Percentiles rank a stretch among this genome's conserved stretches.
These are phyloP conservation scores for Litsea cubeba DNA, from an alignment of 164 flowering plant genomes.

Conservation along the genomic window DNA sequence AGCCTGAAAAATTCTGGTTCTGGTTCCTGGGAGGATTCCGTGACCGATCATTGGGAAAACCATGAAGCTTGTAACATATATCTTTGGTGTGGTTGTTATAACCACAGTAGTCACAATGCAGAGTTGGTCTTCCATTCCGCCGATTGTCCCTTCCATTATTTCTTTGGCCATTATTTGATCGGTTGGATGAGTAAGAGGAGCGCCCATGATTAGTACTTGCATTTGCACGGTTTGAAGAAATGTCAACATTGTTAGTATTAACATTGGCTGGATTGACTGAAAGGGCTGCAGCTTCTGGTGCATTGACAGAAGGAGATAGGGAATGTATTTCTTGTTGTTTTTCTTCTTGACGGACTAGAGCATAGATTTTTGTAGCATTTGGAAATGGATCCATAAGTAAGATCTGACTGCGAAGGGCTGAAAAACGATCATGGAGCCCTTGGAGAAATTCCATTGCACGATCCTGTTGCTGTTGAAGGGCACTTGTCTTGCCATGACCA, in stretches of 20 bases:
- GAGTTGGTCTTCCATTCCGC: too few species aligned
- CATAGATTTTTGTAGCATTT: neutral
- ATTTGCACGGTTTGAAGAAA: too few species aligned
- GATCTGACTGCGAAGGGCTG: constrained; percentile 8
- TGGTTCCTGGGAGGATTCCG: too few species aligned
- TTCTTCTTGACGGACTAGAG: constrained; percentile 5
- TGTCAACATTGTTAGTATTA: neutral
- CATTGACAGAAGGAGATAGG: neutral
- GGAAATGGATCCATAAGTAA: constrained; percentile 14
- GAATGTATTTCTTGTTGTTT: constrained; percentile 9
- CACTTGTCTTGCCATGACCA: neutral
- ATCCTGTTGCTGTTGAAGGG: neutral
- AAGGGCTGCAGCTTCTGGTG: neutral
- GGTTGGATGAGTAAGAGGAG: too few species aligned
- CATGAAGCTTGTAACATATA: too few species aligned
- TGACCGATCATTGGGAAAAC: too few species aligned
- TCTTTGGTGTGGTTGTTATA: too few species aligned
- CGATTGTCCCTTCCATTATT: too few species aligned
- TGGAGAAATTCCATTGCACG: neutral
- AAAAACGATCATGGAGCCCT: neutral
- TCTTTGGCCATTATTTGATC: too few species aligned
- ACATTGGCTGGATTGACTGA: neutral
- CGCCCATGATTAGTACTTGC: too few species aligned
- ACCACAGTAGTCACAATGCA: too few species aligned
- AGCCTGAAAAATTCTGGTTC: too few species aligned